A percentile compares a stretch with the other conserved stretches of the same genome.
phyloP scores from a whole-genome alignment of 176 grass and related monocot genomes.

The Leersia perrieri region DNA sequence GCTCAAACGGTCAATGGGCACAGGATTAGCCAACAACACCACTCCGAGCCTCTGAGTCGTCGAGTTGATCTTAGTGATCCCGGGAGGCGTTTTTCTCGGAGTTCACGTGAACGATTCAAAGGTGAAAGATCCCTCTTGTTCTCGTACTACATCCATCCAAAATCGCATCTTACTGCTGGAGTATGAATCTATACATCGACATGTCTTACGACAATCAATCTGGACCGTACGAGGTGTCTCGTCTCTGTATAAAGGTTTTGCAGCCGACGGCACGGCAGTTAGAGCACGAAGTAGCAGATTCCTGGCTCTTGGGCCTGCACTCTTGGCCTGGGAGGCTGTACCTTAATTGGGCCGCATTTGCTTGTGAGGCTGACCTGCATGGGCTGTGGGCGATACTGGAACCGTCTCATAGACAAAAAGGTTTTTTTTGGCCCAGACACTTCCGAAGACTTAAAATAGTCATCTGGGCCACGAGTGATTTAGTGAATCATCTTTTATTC shows the following conservation, averaged over 20 bases:
- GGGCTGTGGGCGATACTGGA: neutral
- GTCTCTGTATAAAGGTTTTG: too few relatives aligned
- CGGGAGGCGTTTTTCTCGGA: neutral
- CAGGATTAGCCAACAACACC: too few relatives aligned
- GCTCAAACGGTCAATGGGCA: neutral
- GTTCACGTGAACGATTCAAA: neutral
- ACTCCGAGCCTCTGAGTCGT: neutral
- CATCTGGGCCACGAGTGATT: neutral
- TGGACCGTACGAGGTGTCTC: too few relatives aligned
- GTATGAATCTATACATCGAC: too few relatives aligned
- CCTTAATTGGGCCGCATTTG: neutral
- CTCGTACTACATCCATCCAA: too few relatives aligned
- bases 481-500: too few relatives aligned
- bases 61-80: neutral
- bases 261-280: too few relatives aligned
- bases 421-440: neutral
- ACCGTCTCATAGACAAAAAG: neutral
- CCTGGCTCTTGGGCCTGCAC: too few relatives aligned
- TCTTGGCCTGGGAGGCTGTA: neutral
- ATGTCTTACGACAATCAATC: too few relatives aligned
- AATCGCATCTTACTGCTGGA: too few relatives aligned
- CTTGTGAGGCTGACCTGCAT: neutral
- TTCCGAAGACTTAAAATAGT: neutral
- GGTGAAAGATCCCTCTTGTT: neutral
- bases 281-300: too few relatives aligned